Evolutionary conservation across 306 rosid species (phyloP).

Genomic region (Nissolia schottii): DNA sequence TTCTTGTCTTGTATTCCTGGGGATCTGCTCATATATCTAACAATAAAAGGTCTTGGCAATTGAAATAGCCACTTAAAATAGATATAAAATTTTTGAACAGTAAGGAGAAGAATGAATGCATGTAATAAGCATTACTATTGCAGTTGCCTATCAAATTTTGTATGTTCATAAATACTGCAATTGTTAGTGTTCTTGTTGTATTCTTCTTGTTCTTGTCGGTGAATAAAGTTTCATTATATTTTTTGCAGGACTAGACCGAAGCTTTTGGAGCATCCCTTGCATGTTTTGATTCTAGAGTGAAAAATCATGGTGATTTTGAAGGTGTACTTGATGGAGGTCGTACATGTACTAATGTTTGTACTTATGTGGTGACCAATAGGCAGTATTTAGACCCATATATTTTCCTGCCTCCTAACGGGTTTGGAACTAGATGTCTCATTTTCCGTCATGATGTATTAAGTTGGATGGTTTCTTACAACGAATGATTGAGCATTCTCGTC

Average conservation of each 20-base stretch:
- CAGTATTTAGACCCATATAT: not conserved
- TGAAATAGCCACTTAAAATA: not conserved
- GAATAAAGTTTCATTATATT: not conserved
- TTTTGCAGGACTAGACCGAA: conserved; percentile 33
- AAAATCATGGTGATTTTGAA: not conserved
- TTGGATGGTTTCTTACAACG: not conserved
- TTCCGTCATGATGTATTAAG: not conserved
- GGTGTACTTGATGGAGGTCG: not conserved
- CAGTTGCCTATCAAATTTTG: not conserved
- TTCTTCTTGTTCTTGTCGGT: not conserved
- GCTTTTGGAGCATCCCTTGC: not conserved
- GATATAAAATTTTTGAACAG: not conserved
- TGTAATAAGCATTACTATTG: not conserved
- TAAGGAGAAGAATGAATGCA: not conserved
- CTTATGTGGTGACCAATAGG: not conserved
- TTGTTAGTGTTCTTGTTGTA: not conserved
- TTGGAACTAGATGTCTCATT: not conserved
- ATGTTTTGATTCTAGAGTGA: conserved; percentile 3
- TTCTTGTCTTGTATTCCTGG: not conserved
- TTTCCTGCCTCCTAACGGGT: not conserved
- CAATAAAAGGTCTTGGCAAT: not conserved
- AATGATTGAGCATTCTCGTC: not conserved
- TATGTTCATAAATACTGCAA: not conserved
- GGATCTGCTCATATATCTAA: not conserved
- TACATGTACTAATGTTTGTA: not conserved